Percentiles rank a stretch among this genome's conserved stretches.
Conservation (phyloP, 768 basidiomycete species). For the Mycena alexandri region DNA sequence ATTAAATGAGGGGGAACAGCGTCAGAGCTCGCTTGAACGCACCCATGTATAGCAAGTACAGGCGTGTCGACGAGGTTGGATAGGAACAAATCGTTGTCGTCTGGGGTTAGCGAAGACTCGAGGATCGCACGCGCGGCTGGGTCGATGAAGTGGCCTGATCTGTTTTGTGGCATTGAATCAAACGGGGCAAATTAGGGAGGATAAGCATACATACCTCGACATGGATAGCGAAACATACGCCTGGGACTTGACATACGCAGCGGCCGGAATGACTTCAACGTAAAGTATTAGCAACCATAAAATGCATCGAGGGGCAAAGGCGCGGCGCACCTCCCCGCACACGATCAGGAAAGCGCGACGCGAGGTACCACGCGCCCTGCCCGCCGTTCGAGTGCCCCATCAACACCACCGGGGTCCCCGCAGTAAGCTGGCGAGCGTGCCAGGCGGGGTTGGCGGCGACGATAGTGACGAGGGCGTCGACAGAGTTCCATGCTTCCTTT, state of each 20-base stretch:
- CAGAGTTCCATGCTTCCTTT: slow-evolving; percentile 72
- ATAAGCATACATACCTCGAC: slow-evolving; percentile 59
- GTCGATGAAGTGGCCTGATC: slow-evolving; percentile 83
- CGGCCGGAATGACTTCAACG: slow-evolving; percentile 74
- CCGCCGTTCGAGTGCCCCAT: slow-evolving; percentile 95
- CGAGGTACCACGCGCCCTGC: slow-evolving; percentile 88
- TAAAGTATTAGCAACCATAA: neutral
- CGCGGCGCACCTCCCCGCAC: slow-evolving; percentile 66
- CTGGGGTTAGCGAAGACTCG: slow-evolving; percentile 79
- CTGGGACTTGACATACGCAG: slow-evolving; percentile 90
- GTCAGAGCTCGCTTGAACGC: slow-evolving; percentile 32
- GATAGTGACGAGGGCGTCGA: slow-evolving; percentile 68
- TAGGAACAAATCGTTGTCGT: slow-evolving; percentile 90
- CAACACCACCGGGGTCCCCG: slow-evolving; percentile 65
- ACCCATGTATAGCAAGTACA: slow-evolving; percentile 86
- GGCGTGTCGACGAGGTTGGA: slow-evolving; percentile 81
- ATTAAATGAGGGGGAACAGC: neutral
- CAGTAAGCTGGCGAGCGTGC: slow-evolving; percentile 55
- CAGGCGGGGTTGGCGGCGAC: slow-evolving; percentile 52
- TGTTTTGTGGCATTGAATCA: slow-evolving; percentile 38
- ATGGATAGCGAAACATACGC: slow-evolving; percentile 82
- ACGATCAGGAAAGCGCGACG: slow-evolving; percentile 82
- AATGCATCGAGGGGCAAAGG: neutral
- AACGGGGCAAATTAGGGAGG: neutral
- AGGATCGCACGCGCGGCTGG: slow-evolving; percentile 80